Base-by-base conservation (phyloP, 2,329 filamentous ascomycete species). In the Aspergillus niger region DNA sequence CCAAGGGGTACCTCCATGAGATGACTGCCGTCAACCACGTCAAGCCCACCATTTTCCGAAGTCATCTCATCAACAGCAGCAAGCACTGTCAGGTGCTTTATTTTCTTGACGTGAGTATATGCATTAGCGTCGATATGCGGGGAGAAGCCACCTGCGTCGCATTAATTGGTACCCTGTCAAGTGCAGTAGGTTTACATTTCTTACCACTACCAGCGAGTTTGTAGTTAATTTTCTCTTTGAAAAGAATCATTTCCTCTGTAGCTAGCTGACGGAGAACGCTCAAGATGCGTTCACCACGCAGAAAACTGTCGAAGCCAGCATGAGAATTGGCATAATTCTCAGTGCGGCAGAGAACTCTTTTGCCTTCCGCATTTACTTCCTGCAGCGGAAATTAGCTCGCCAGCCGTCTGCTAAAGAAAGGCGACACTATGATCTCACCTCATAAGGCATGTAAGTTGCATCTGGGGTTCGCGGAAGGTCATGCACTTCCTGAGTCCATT, bases 161-260 rank as follows among this genome's bases (percentile, higher is more conserved):
- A 43, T 43, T 20, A 20, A 8, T 20, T 17, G 8, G 7, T 43
- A 5, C 8, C 11, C n/a, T 20, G 8, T 5, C 39, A 5, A 30
- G 17, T 13, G 10, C 28, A 3, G 41, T 17, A 15, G 44, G 10
- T 20, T 47, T 13, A 8, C 38, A 10, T 30, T 3, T 7, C 61
- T 54, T 52, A 70, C 75, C 76, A 59, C 76, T 77, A n/a, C 73
- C 76, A 2, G 76, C 69, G 6, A 77, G 67, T 60, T 79, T 78
- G 64, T 79, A 79, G 61, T 79, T 79, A 55, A 79, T 79, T 65
- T 79, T 79, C 58, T 79, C 76, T 47, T 79, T 79, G 69, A 80
- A 79, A 1, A 79, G 69, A 17, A 77, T 59, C 75, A 80, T 78
- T 5, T 76, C 70, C 54, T 77, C 74, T 1, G 72, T 64, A 0